phyloP scores from a whole-genome alignment of 306 rosid species.

The Trifolium pratense region DNA sequence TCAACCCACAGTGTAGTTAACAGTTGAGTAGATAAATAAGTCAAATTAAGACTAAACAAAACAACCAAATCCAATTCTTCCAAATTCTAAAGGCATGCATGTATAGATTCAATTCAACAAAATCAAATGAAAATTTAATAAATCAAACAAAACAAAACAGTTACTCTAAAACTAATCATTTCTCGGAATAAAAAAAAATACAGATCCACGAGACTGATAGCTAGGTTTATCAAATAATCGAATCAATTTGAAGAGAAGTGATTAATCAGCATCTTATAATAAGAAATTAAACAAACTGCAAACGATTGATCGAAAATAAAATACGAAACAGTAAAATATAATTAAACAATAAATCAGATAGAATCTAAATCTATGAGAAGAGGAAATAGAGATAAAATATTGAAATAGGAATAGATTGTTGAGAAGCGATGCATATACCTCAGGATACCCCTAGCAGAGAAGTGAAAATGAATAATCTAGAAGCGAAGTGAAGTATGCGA shows the following conservation, averaged over 20 bases:
- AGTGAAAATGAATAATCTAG: constrained; percentile 39
- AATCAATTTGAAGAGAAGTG: not conserved
- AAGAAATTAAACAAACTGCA: constrained; percentile 19
- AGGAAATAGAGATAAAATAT: not conserved
- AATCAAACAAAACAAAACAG: not conserved
- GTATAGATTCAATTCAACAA: constrained; percentile 9
- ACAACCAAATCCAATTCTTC: not conserved
- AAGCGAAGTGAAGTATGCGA: not conserved
- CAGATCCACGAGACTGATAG: not conserved
- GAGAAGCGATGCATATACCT: constrained; percentile 27
- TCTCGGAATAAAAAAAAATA: not conserved
- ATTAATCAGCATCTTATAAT: not conserved
- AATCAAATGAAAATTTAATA: not conserved
- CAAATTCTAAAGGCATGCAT: not conserved
- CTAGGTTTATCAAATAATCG: not conserved
- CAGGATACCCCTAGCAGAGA: constrained; percentile 51
- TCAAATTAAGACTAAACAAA: not conserved
- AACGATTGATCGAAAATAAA: not conserved
- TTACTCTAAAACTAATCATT: not conserved
- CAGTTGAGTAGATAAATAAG: not conserved
- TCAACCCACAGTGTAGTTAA: constrained; percentile 1
- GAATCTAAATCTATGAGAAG: not conserved
- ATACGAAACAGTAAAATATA: not conserved
- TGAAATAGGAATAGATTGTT: not conserved
- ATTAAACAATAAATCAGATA: not conserved